Evolutionary conservation across 163 green algal species (phyloP).

Genomic region (Volvox carteri): DNA sequence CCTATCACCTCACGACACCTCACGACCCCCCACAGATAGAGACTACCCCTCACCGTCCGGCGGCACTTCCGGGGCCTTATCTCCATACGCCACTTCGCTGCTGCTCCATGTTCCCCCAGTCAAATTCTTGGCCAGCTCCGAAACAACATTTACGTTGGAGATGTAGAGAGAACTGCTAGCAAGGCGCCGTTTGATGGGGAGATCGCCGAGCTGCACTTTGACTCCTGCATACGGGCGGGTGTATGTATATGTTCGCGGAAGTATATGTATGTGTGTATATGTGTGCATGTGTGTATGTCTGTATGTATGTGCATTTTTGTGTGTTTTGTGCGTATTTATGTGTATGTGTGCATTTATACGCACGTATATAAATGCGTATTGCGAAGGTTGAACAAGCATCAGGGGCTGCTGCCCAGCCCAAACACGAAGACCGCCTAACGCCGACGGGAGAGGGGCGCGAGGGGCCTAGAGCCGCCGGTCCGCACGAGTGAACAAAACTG

Average conservation of each 20-base stretch:
- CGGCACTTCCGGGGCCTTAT: constrained; percentile 71
- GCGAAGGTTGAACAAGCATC: no score
- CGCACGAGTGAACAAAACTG: no score
- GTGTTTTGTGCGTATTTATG: no score
- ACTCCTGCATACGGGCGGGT: background rate
- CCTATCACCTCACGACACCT: no score
- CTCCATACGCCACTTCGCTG: constrained; percentile 25
- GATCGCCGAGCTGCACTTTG: background rate
- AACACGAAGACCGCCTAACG: no score
- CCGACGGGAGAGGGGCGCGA: no score
- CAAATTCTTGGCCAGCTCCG: background rate
- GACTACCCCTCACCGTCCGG: constrained; percentile 65
- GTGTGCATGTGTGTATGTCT: no score
- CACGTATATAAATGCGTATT: background rate
- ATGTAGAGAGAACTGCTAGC: constrained; percentile 40
- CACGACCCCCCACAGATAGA: no score
- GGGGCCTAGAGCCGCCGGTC: no score
- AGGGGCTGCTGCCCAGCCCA: no score
- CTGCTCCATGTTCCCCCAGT: background rate
- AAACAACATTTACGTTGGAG: background rate
- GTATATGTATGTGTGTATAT: background rate
- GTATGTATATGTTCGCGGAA: background rate
- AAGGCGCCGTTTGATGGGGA: constrained; percentile 12
- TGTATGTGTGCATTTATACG: background rate
- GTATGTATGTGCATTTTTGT: no score